Percentiles rank a stretch among this genome's conserved stretches.
Evolutionary conservation across 2,329 filamentous ascomycete genomes (phyloP).

Genomic region (Davidsoniella eucalypti): DNA sequence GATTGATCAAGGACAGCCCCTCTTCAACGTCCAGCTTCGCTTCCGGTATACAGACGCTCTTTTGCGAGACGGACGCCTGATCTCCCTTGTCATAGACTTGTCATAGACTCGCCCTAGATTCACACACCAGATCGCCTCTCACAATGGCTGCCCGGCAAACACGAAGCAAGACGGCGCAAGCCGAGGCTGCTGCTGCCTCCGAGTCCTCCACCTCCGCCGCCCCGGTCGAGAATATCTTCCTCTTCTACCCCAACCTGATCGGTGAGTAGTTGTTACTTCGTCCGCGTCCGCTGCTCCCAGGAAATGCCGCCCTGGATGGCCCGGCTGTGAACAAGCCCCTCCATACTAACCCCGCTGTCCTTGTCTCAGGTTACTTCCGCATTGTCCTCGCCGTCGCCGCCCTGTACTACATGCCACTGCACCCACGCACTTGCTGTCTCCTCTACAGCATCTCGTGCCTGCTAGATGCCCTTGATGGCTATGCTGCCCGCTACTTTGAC

Average conservation of each 20-base stretch:
- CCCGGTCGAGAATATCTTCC: slow-evolving; percentile 55
- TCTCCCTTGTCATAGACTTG: neutral
- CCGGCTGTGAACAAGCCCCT: neutral
- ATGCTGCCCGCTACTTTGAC: slow-evolving; percentile 63
- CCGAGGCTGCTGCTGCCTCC: slow-evolving; percentile 11
- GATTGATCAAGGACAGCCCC: neutral
- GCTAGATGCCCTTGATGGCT: slow-evolving; percentile 86
- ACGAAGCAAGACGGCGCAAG: slow-evolving; percentile 15
- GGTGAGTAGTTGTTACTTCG: slow-evolving; percentile 32
- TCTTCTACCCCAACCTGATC: slow-evolving; percentile 70
- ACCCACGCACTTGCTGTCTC: slow-evolving; percentile 84
- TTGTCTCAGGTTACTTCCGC: slow-evolving; percentile 49
- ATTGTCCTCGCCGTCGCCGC: slow-evolving; percentile 75
- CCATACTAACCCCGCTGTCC: neutral
- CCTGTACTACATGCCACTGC: slow-evolving; percentile 97
- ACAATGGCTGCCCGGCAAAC: slow-evolving; percentile 14
- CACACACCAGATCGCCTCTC: too few relatives aligned
- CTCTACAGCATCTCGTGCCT: slow-evolving; percentile 90
- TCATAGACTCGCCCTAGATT: too few relatives aligned
- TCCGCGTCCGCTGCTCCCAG: neutral
- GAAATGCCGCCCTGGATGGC: neutral
- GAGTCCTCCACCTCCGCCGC: slow-evolving; percentile 21
- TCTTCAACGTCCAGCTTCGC: neutral
- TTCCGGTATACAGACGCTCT: neutral
- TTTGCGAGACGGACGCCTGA: neutral